phyloP scores from a whole-genome alignment of 495 filamentous ascomycete species.

The Lasiosphaeriaceae sp. region DNA sequence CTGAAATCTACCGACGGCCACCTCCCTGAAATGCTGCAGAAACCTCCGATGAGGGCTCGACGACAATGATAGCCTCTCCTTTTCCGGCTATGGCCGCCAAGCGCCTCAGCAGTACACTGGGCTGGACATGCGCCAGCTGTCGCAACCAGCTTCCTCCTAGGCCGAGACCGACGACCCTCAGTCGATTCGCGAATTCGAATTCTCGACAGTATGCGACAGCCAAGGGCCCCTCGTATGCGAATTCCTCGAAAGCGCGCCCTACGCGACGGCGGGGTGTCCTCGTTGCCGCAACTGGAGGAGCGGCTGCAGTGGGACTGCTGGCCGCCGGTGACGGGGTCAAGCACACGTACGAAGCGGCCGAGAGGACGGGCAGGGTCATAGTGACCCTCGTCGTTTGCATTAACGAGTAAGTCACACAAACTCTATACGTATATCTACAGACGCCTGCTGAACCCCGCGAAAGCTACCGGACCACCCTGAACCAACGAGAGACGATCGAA shows the following conservation, averaged over 20 bases:
- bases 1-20: too few species aligned
- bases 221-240: constrained; percentile 1
- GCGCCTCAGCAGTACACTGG: constrained; percentile 12
- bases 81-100: constrained; percentile 16
- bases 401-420: constrained; percentile 67
- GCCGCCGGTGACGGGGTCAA: constrained; percentile 68
- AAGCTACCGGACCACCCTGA: constrained; percentile 81
- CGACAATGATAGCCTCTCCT: constrained; percentile 18
- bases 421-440: neutral
- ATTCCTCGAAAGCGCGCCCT: constrained; percentile 9
- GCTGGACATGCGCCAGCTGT: constrained; percentile 42
- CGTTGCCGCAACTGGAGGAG: constrained; percentile 39
- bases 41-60: constrained; percentile 2
- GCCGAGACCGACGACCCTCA: constrained; percentile 14
- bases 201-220: constrained; percentile 29
- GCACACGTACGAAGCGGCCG: constrained; percentile 66
- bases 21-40: neutral
- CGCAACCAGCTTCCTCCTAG: constrained; percentile 28
- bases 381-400: constrained; percentile 73
- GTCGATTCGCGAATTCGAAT: constrained; percentile 15
- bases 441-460: constrained; percentile 10
- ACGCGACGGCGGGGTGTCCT: constrained; percentile 19
- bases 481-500: constrained; percentile 54
- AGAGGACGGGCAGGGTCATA: constrained; percentile 78
- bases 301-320: constrained; percentile 56